Evolutionary conservation across 2,329 filamentous ascomycete species (phyloP).

Genomic region (Akanthomyces lecanii): DNA sequence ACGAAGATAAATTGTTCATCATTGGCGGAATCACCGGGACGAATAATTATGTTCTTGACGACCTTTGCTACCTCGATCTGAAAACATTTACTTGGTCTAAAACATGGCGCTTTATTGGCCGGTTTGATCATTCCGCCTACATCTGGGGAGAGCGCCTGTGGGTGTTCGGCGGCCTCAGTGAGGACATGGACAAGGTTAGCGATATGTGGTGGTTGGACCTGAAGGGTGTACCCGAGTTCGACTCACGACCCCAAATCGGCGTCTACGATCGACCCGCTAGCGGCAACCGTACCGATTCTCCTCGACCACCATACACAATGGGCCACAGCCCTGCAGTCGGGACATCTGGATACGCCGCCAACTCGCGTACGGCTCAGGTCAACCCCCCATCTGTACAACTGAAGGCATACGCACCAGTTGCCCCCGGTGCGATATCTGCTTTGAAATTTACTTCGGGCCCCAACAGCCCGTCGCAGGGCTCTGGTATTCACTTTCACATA

Average conservation of each 20-base stretch:
- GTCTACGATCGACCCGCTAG: conserved; percentile 44
- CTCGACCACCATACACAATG: conserved; percentile 50
- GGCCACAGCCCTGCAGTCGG: conserved; percentile 49
- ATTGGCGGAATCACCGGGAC: conserved; percentile 93
- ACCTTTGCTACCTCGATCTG: conserved; percentile 93
- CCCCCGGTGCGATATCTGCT: conserved; percentile 84
- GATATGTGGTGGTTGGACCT: conserved; percentile 98
- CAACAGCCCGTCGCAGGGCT: conserved; percentile 80
- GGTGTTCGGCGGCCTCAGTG: conserved; percentile 92
- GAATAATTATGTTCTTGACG: conserved; percentile 87
- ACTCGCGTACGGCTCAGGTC: conserved; percentile 63
- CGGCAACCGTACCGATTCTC: conserved; percentile 43
- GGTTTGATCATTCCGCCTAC: conserved; percentile 93
- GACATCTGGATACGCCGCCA: conserved; percentile 61
- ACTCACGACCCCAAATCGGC: conserved; percentile 59
- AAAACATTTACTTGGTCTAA: conserved; percentile 98
- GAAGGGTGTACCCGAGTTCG: conserved; percentile 82
- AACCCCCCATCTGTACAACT: conserved; percentile 63
- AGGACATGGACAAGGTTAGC: conserved; percentile 94
- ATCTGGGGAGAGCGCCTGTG: conserved; percentile 89
- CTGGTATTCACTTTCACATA: conserved; percentile 91
- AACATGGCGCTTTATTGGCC: conserved; percentile 89
- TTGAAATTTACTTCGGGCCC: conserved; percentile 80
- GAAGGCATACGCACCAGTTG: conserved; percentile 73
- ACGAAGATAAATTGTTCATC: conserved; percentile 95